These are phyloP conservation scores for Syncephalis plumigaleata DNA, from an alignment of 371 early-diverging fungal genomes.

Conservation along the genomic window DNA sequence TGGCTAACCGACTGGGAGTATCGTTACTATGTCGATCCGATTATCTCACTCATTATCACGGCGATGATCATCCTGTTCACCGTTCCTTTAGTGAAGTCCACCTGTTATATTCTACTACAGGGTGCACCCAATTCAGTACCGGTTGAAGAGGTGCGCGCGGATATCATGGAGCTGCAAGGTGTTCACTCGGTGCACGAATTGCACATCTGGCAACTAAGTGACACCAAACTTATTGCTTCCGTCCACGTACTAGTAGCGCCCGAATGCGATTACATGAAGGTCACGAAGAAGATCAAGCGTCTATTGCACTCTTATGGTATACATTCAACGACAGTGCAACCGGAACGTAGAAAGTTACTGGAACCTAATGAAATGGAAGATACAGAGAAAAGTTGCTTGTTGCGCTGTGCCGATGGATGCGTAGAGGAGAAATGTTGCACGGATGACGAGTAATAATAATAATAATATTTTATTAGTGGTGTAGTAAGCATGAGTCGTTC, in stretches of 20 bases:
- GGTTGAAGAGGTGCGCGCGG: slow-evolving; percentile 38
- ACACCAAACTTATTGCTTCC: slow-evolving; percentile 65
- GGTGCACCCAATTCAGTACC: slow-evolving; percentile 54
- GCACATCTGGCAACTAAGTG: slow-evolving; percentile 88
- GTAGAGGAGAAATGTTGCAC: too few species aligned
- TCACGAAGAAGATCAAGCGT: slow-evolving; percentile 47
- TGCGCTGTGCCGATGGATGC: too few species aligned
- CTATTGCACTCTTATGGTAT: slow-evolving; percentile 62
- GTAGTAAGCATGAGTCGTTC: too few species aligned
- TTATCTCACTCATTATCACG: slow-evolving; percentile 16
- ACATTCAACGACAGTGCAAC: slow-evolving; percentile 80
- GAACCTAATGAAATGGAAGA: too few species aligned
- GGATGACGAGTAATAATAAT: too few species aligned
- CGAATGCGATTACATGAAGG: slow-evolving; percentile 29
- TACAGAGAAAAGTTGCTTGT: too few species aligned
- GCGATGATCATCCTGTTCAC: slow-evolving; percentile 37
- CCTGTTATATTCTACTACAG: slow-evolving; percentile 71
- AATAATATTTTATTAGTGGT: too few species aligned
- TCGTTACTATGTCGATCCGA: slow-evolving; percentile 67
- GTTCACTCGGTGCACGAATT: slow-evolving; percentile 73
- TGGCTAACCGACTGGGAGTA: slow-evolving; percentile 46
- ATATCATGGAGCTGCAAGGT: slow-evolving; percentile 27
- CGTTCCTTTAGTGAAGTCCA: slow-evolving; percentile 48
- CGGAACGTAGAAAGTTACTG: slow-evolving; percentile 22
- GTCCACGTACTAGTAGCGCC: slow-evolving; percentile 56